Evolutionary conservation across 768 basidiomycete species (phyloP).

Genomic region (Lentinula detonsa): DNA sequence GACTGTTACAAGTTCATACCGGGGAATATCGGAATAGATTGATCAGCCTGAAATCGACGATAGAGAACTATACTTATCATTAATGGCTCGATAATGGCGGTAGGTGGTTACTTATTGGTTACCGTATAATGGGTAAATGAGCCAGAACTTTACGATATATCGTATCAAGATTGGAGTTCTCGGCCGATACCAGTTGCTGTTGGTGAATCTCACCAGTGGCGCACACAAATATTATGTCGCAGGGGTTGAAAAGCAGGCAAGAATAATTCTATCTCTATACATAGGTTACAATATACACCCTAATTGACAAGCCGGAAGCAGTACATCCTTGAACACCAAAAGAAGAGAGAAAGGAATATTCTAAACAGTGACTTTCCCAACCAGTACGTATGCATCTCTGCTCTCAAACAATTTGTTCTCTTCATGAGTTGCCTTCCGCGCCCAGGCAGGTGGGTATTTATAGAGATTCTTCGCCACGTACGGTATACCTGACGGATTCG

Average conservation of each 20-base stretch:
- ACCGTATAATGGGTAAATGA: background rate
- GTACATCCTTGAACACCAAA: constrained; percentile 5
- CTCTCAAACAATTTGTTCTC: constrained; percentile 26
- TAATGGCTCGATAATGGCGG: background rate
- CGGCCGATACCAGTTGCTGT: no score
- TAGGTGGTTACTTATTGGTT: background rate
- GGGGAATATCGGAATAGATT: background rate
- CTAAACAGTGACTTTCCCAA: constrained; percentile 23
- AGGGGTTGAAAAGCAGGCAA: no score
- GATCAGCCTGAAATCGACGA: background rate
- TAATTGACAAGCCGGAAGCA: background rate
- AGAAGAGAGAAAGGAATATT: background rate
- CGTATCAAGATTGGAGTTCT: no score
- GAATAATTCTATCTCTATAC: no score
- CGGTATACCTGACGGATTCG: background rate
- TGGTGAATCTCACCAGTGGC: no score
- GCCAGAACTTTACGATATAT: background rate
- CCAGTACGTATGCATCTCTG: constrained; percentile 37
- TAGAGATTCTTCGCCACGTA: constrained; percentile 7
- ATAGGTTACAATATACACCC: no score
- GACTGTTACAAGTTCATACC: background rate
- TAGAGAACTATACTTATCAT: background rate
- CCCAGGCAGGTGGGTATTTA: background rate
- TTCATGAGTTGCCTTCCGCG: constrained; percentile 22
- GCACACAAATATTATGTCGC: no score